Evolutionary conservation across 805 yeast genomes (phyloP), one percentile per base, ranked within the genome.

Genomic region (Ogataea pini): DNA sequence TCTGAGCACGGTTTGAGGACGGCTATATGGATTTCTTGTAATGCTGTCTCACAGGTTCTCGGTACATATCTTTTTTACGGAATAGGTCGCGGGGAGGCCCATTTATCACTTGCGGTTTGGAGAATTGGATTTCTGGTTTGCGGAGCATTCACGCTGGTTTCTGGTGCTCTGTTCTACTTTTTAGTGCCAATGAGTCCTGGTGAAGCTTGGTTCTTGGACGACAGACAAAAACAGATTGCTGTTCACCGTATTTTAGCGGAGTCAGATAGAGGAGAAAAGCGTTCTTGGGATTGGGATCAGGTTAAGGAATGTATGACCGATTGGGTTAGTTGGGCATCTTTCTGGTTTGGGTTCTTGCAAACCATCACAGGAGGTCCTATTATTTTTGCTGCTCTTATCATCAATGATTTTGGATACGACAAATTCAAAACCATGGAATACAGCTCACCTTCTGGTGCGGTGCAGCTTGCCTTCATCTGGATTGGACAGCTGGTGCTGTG

Each of bases 31-130:
- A 65, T 72, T 46, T 72, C 75, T 34, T 68, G 70, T 59, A 69
- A 71, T 46, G 76, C 77, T 33, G 51, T 72, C 13, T 76, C 78
- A 42, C 67, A 69, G 44, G 65, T 77, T 17, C 40, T 77, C 33
- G 80, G 82, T 20, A 72, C 74, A 33, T 72, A 73, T 13, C 71
- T 83, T 44, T 78, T 84, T 6, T 80, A 80, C 55, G 83, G 82
- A 56, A 77, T 38, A 68, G 71, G 49, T 51, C 65, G 72, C 50
- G 66, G 73, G 50, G 49, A 39, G n/a, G 64, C 59, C 12, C 22
- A 39, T 22, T 14, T 39, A n/a, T 40, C 71, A 16, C 62, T 82
- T 2, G 71, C 67, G 2, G 72, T 80, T 4, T 86, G 91, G 91
- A 79, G 77, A 57, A 63, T 79, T 18, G 62, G 81, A 4, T 85